Conservation (phyloP, 208 protist species). For the Leishmania gerbilli region DNA sequence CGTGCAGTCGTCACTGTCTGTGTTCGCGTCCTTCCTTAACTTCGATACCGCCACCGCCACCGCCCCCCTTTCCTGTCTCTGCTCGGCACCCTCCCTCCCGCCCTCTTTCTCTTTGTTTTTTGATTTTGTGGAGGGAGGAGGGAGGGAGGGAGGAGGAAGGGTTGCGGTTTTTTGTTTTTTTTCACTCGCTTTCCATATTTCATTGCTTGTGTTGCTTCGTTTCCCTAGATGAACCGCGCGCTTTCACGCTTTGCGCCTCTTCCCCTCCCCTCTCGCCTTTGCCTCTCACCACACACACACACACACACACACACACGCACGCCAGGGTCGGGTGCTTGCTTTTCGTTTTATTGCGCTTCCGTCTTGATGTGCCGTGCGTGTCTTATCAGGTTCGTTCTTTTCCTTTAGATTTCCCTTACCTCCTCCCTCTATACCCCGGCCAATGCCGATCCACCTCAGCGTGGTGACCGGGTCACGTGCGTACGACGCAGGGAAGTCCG, state of each 20-base stretch:
- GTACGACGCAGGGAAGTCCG: background rate
- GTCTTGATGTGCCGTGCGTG: background rate
- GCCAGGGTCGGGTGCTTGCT: too few species aligned
- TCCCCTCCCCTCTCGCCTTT: background rate
- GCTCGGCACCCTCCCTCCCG: background rate
- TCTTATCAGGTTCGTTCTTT: background rate
- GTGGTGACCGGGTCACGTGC: too few species aligned
- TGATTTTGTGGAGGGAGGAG: too few species aligned
- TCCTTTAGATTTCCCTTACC: background rate
- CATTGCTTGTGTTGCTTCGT: background rate
- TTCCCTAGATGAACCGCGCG: background rate
- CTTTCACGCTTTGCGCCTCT: background rate
- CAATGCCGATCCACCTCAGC: background rate
- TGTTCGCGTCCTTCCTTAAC: background rate
- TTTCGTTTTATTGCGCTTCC: background rate
- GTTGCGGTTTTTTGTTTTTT: too few species aligned
- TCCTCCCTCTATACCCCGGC: background rate
- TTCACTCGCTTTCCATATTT: too few species aligned
- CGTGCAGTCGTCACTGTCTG: background rate
- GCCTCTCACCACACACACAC: too few species aligned
- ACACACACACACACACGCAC: background rate
- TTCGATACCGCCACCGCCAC: background rate
- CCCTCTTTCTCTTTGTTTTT: too few species aligned
- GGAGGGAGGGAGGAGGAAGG: too few species aligned
- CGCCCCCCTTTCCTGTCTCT: background rate